phyloP scores from a whole-genome alignment of 108 stramenopile species.

The Cyclotella atomus region DNA sequence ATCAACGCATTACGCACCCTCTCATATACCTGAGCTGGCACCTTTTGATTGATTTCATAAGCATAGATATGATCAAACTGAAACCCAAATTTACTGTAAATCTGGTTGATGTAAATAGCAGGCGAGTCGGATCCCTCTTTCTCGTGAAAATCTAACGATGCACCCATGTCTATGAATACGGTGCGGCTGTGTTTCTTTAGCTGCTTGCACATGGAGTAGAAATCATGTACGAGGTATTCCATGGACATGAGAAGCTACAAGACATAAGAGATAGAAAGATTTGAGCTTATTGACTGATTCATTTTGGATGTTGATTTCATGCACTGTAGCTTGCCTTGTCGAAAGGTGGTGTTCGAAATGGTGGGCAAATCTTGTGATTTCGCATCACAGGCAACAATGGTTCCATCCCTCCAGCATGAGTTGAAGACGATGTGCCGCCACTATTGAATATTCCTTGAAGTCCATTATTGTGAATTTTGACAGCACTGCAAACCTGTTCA shows the following conservation, averaged over 20 bases:
- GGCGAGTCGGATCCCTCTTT: constrained; percentile 22
- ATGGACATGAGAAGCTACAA: constrained; percentile 30
- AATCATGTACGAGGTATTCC: constrained; percentile 74
- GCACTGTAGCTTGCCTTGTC: no score
- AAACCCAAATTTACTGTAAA: constrained; percentile 67
- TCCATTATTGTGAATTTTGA: neutral
- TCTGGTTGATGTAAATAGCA: constrained; percentile 25
- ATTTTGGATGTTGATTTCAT: no score
- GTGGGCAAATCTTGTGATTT: neutral
- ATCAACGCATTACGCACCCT: constrained; percentile 33
- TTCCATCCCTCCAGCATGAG: neutral
- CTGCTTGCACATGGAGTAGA: constrained; percentile 61
- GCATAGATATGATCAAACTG: constrained; percentile 77
- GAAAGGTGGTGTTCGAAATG: no score
- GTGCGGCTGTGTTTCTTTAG: constrained; percentile 44
- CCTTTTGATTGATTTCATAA: constrained; percentile 46
- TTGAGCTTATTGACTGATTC: no score
- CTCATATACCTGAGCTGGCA: constrained; percentile 46
- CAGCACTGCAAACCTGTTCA: neutral
- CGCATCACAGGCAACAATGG: constrained; percentile 2
- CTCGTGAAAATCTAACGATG: constrained; percentile 59
- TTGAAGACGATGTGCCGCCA: neutral
- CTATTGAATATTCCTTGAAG: neutral
- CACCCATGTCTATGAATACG: constrained; percentile 73
- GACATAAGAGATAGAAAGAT: no score